Evolutionary conservation across 306 rosid species (phyloP).

Genomic region (Cicer chorassanicum): DNA sequence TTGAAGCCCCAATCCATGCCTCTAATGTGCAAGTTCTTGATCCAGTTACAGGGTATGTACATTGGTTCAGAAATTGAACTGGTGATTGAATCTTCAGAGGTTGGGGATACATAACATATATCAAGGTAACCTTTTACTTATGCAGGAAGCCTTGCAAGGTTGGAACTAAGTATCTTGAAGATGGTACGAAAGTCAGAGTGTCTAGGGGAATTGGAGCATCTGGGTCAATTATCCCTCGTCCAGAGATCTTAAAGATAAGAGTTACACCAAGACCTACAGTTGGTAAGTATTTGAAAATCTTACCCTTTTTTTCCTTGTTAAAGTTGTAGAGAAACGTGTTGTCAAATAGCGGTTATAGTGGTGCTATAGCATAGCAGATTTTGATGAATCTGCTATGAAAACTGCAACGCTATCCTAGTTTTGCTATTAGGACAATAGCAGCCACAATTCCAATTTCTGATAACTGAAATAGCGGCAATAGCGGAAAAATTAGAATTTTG

Average conservation of each 20-base stretch:
- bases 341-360: no score
- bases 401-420: no score
- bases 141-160: constrained; percentile 89
- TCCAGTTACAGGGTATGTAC: constrained; percentile 76
- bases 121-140: constrained; percentile 16
- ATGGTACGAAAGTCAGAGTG: constrained; percentile 89
- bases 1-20: constrained; percentile 93
- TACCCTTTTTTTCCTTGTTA: constrained; percentile 15
- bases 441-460: no score
- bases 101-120: constrained; percentile 24
- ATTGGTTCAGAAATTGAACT: not conserved
- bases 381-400: no score
- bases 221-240: constrained; percentile 85
- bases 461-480: no score
- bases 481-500: no score
- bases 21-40: constrained; percentile 89
- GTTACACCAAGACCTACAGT: constrained; percentile 81
- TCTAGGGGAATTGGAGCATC: constrained; percentile 86
- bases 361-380: no score
- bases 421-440: no score
- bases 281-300: constrained; percentile 57
- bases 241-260: constrained; percentile 89
- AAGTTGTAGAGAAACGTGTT: not conserved
- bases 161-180: constrained; percentile 85
- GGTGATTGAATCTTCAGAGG: constrained; percentile 11